Percentiles rank a stretch among this genome's conserved stretches.
Evolutionary conservation across 805 yeast genomes (phyloP).

Genomic region (Cyberlindnera saturnus): DNA sequence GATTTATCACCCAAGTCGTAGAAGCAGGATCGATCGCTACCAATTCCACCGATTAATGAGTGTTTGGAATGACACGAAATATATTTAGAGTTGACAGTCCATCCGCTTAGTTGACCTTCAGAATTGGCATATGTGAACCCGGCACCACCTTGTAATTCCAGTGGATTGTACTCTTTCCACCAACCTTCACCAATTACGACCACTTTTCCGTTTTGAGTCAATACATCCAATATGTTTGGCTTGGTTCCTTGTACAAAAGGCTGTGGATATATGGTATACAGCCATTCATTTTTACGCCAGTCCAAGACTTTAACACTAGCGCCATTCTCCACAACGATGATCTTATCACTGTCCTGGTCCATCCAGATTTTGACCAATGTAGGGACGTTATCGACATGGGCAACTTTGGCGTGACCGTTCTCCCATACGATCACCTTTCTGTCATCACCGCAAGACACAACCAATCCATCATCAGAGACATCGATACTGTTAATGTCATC

Average conservation of each 20-base stretch:
- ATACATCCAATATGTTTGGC: slow-evolving; percentile 17
- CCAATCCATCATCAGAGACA: slow-evolving; percentile 23
- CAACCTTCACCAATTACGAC: slow-evolving; percentile 29
- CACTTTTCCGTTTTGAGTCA: slow-evolving; percentile 19
- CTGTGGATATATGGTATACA: slow-evolving; percentile 27
- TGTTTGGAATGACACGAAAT: slow-evolving; percentile 10
- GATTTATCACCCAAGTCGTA: slow-evolving; percentile 17
- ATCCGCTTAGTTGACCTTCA: slow-evolving; percentile 17
- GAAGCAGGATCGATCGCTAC: slow-evolving; percentile 18
- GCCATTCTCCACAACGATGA: slow-evolving; percentile 29
- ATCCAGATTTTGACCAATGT: slow-evolving; percentile 28
- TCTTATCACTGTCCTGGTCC: slow-evolving; percentile 26
- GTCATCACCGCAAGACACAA: slow-evolving; percentile 29
- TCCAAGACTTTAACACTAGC: slow-evolving; percentile 27
- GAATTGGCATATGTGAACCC: slow-evolving; percentile 25
- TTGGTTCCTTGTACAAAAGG: slow-evolving; percentile 13
- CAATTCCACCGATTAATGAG: slow-evolving; percentile 18
- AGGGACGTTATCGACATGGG: slow-evolving; percentile 18
- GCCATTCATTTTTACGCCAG: slow-evolving; percentile 27
- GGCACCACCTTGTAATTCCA: slow-evolving; percentile 26
- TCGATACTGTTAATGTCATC: slow-evolving; percentile 27
- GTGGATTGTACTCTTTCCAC: slow-evolving; percentile 26
- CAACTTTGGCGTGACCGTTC: slow-evolving; percentile 5
- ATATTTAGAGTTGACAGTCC: slow-evolving; percentile 15
- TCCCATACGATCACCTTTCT: slow-evolving; percentile 25